Evolutionary conservation across 2,329 filamentous ascomycete genomes (phyloP).

Genomic region (Alternaria sp.): DNA sequence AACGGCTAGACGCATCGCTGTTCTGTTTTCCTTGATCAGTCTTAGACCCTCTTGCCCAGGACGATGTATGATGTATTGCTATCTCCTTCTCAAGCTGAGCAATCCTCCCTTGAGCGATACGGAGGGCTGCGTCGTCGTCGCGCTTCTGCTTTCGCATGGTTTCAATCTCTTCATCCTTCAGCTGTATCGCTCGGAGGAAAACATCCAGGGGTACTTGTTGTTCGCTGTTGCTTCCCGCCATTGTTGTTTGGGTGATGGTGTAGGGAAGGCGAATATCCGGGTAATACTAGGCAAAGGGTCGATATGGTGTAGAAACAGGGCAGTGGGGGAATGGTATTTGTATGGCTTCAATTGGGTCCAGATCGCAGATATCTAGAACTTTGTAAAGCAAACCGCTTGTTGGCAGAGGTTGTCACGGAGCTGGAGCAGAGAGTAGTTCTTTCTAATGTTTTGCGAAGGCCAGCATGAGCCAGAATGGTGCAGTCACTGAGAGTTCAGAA

Average conservation of each 20-base stretch:
- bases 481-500: background rate
- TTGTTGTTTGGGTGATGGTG: background rate
- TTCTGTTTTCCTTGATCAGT: background rate
- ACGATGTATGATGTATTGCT: too few species aligned
- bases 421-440: background rate
- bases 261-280: background rate
- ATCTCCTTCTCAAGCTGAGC: background rate
- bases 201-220: rapidly evolving
- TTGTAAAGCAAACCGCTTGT: background rate
- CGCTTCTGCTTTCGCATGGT: background rate
- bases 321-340: background rate
- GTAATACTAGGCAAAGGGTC: background rate
- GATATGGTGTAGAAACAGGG: background rate
- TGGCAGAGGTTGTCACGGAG: background rate
- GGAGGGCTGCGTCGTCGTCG: background rate
- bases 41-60: too few species aligned
- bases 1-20: background rate
- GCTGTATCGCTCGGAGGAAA: background rate
- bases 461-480: background rate
- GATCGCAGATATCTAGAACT: background rate
- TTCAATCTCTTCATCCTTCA: background rate
- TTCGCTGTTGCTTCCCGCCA: background rate
- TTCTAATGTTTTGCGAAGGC: background rate
- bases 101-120: background rate
- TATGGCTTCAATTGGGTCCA: background rate